phyloP scores from a whole-genome alignment of 2,329 filamentous ascomycete genomes.

The Fusarium newnesense region DNA sequence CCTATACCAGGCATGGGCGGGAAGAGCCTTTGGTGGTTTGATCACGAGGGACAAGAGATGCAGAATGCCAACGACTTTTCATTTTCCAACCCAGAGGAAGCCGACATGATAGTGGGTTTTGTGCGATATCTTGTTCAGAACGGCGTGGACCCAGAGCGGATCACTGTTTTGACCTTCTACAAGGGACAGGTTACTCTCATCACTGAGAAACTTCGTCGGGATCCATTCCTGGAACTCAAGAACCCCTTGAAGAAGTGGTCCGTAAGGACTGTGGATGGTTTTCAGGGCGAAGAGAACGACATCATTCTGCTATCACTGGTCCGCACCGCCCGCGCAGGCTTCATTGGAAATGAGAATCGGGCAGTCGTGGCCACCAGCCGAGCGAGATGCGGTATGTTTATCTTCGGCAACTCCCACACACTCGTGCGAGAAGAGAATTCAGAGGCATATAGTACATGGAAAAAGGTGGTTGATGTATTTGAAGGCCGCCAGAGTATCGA shows the following conservation, averaged over 20 bases:
- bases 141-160: conserved; percentile 66
- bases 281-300: conserved; percentile 92
- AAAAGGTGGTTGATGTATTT: conserved; percentile 55
- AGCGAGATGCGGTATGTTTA: conserved; percentile 81
- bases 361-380: conserved; percentile 71
- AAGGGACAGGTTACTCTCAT: conserved; percentile 81
- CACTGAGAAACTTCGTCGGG: conserved; percentile 56
- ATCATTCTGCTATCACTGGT: conserved; percentile 84
- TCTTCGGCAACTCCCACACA: conserved; percentile 80
- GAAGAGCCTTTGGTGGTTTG: conserved; percentile 55
- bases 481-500: conserved; percentile 45
- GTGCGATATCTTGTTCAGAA: conserved; percentile 78
- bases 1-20: conserved; percentile 59
- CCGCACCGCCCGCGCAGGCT: conserved; percentile 79
- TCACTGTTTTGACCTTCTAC: conserved; percentile 90
- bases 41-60: conserved; percentile 69
- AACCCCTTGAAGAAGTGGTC: conserved; percentile 56
- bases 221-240: conserved; percentile 39
- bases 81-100: conserved; percentile 76
- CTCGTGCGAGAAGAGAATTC: conserved; percentile 54
- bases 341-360: conserved; percentile 72
- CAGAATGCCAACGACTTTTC: conserved; percentile 69
- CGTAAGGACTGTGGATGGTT: conserved; percentile 86
- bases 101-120: conserved; percentile 79
- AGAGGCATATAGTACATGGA: conserved; percentile 54